Evolutionary conservation across 805 yeast species (phyloP).

Genomic region (Saccharomycopsis sp.): DNA sequence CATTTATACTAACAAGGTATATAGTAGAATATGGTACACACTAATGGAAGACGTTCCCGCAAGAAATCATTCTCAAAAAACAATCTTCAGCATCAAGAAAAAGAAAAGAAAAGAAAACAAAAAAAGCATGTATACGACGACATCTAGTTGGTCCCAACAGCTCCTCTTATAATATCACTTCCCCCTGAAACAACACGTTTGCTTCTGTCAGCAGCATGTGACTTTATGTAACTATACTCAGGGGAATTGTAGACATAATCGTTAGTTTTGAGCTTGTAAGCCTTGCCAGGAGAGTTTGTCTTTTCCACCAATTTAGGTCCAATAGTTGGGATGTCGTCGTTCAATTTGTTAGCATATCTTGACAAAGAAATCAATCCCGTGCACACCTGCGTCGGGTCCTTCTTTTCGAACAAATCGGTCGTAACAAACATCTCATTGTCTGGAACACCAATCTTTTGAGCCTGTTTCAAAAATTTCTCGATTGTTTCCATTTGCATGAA

Average conservation of each 20-base stretch:
- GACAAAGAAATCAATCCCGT: slow-evolving; percentile 69
- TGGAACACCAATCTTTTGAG: slow-evolving; percentile 61
- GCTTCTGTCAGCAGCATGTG: slow-evolving; percentile 17
- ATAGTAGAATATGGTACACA: background rate
- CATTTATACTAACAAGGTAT: background rate
- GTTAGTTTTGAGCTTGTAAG: slow-evolving; percentile 13
- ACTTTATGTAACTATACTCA: slow-evolving; percentile 19
- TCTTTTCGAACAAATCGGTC: slow-evolving; percentile 60
- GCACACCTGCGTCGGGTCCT: slow-evolving; percentile 75
- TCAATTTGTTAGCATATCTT: slow-evolving; percentile 52
- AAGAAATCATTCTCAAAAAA: background rate
- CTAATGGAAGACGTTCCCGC: background rate
- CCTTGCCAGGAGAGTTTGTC: slow-evolving; percentile 5
- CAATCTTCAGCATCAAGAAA: no score
- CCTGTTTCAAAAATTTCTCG: slow-evolving; percentile 57
- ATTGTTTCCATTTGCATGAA: slow-evolving; percentile 81
- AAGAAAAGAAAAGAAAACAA: background rate
- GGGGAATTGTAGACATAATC: slow-evolving; percentile 20
- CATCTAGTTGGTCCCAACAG: slow-evolving; percentile 2
- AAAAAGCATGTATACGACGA: no score
- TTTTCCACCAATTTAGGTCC: slow-evolving; percentile 48
- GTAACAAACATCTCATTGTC: slow-evolving; percentile 81
- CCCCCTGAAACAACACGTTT: slow-evolving; percentile 20
- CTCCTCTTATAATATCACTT: slow-evolving; percentile 20
- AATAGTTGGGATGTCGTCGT: slow-evolving; percentile 44